These are phyloP conservation scores for Solanum tarapatanum DNA, from an alignment of 257 asterid genomes.

Conservation along the genomic window DNA sequence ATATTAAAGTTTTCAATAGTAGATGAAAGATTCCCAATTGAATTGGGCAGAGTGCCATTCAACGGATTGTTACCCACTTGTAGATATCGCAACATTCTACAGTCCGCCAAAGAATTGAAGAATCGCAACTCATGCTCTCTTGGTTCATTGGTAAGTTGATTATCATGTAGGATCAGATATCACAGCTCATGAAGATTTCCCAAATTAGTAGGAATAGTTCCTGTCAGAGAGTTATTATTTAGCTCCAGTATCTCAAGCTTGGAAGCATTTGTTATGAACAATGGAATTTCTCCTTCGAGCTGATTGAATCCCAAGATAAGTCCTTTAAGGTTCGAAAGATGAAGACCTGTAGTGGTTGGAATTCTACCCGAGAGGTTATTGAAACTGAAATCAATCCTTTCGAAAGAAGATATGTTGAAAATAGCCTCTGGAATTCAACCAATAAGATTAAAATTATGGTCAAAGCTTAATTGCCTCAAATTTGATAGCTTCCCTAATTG, in stretches of 20 bases:
- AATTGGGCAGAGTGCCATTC: slow-evolving; percentile 15
- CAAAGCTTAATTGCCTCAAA: slow-evolving; percentile 2
- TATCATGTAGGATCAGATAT: slow-evolving; percentile 2
- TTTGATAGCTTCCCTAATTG: slow-evolving; percentile 18
- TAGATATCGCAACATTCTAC: slow-evolving; percentile 12
- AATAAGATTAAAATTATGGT: neutral
- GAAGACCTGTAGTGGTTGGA: neutral
- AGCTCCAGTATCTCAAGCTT: slow-evolving; percentile 3
- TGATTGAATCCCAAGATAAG: neutral
- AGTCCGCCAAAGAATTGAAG: slow-evolving; percentile 15
- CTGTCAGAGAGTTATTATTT: slow-evolving; percentile 6
- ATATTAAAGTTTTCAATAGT: slow-evolving; percentile 6
- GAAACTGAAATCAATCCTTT: neutral
- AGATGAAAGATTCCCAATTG: slow-evolving; percentile 22
- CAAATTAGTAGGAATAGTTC: slow-evolving; percentile 15
- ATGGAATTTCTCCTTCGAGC: slow-evolving; percentile 16
- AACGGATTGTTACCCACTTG: slow-evolving; percentile 7
- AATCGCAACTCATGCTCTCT: slow-evolving; percentile 6
- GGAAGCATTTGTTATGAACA: slow-evolving; percentile 20
- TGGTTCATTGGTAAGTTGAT: slow-evolving; percentile 6
- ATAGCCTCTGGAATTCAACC: slow-evolving; percentile 25
- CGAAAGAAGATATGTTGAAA: slow-evolving; percentile 21
- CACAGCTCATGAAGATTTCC: slow-evolving; percentile 14
- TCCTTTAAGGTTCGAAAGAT: slow-evolving; percentile 13
- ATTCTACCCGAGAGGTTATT: neutral